Evolutionary conservation across 495 filamentous ascomycete species (phyloP).

Genomic region (Penicillium angulare): DNA sequence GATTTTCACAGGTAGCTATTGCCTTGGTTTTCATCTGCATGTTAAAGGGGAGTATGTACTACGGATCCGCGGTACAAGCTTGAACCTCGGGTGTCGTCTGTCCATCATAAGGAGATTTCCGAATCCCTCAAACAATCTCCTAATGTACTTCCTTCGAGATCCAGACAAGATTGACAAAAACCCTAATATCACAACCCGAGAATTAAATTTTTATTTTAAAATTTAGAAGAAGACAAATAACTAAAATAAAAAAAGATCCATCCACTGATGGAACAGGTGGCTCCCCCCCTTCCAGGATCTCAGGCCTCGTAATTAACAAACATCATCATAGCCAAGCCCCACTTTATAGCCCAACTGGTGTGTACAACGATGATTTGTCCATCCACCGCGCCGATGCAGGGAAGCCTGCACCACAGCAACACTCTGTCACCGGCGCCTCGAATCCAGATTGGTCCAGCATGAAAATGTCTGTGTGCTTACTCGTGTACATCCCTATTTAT

Average conservation of each 20-base stretch:
- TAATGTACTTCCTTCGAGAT: too few species aligned
- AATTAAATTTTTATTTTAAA: too few species aligned
- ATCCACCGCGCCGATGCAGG: slow-evolving; percentile 16
- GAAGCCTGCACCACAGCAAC: slow-evolving; percentile 25
- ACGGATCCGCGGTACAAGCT: too few species aligned
- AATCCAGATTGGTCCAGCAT: slow-evolving; percentile 20
- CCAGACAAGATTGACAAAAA: too few species aligned
- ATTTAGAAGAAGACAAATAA: background rate
- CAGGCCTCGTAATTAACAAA: slow-evolving; percentile 20
- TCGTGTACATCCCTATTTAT: background rate
- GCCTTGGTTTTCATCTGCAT: too few species aligned
- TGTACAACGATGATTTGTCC: slow-evolving; percentile 43
- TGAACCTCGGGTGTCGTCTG: too few species aligned
- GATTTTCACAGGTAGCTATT: too few species aligned
- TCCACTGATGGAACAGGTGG: slow-evolving; percentile 2
- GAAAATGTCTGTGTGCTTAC: background rate
- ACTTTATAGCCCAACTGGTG: slow-evolving; percentile 28
- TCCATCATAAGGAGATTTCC: too few species aligned
- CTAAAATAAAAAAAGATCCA: background rate
- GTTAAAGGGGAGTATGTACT: too few species aligned
- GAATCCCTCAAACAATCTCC: too few species aligned
- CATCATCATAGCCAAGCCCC: slow-evolving; percentile 23
- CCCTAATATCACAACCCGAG: too few species aligned
- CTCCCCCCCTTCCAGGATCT: slow-evolving; percentile 14
- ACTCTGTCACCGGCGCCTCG: slow-evolving; percentile 15